These are phyloP conservation scores for Erythrophleum fordii DNA, from an alignment of 306 rosid species.

Conservation along the genomic window DNA sequence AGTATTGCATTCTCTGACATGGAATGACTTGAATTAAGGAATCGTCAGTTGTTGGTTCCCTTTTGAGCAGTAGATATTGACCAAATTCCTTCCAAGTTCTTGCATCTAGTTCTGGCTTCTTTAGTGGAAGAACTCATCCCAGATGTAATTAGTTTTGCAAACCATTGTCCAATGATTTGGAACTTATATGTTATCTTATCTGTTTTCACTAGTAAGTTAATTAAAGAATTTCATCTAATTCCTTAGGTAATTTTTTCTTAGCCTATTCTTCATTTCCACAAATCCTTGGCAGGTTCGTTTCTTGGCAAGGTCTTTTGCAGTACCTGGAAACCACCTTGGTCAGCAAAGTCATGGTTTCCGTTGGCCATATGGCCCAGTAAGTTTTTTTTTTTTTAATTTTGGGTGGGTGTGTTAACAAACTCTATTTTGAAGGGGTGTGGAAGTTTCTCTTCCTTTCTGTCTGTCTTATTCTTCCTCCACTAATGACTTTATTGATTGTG, in stretches of 20 bases:
- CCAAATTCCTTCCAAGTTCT: conserved; percentile 5
- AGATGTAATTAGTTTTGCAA: background rate
- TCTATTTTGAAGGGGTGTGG: background rate
- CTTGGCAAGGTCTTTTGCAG: conserved; percentile 88
- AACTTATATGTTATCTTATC: conserved; percentile 7
- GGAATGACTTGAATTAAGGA: conserved; percentile 22
- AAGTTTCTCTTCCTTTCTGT: conserved; percentile 1
- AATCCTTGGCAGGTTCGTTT: conserved; percentile 78
- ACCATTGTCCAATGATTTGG: background rate
- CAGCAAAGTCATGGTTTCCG: conserved; percentile 96
- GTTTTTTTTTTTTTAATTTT: conserved; percentile 39
- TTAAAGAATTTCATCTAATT: conserved; percentile 17
- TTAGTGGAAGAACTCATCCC: background rate
- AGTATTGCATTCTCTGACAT: background rate
- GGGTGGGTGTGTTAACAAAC: background rate
- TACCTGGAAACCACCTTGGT: conserved; percentile 96
- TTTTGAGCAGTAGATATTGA: conserved; percentile 3
- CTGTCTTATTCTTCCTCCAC: background rate
- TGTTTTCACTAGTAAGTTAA: conserved; percentile 25
- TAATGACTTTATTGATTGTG: background rate
- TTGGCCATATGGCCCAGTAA: conserved; percentile 99
- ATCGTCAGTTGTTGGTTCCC: background rate
- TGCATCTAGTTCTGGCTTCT: conserved; percentile 7
- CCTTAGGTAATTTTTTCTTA: conserved; percentile 24
- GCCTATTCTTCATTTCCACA: conserved; percentile 22